Evolutionary conservation across 176 grass and related monocot species (phyloP).

Genomic region (Carex pumila): DNA sequence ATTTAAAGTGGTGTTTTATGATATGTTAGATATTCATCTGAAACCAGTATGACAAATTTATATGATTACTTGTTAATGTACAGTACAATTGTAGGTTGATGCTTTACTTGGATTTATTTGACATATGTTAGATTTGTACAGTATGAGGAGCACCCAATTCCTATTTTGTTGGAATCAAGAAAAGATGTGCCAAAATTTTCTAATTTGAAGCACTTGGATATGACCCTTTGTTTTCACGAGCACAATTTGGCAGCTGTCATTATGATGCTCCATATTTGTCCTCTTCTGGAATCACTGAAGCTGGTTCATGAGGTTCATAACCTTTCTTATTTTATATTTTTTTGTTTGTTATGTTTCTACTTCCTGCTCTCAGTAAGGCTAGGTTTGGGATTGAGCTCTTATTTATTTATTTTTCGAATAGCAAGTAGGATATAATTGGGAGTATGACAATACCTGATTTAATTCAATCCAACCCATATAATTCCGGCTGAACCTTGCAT

Average conservation of each 20-base stretch:
- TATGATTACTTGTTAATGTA: neutral
- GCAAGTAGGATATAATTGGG: too few relatives aligned
- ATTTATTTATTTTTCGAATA: too few relatives aligned
- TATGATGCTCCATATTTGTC: neutral
- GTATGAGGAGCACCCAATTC: neutral
- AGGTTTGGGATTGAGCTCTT: too few relatives aligned
- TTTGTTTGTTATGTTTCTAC: too few relatives aligned
- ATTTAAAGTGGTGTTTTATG: too few relatives aligned
- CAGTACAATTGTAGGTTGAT: neutral
- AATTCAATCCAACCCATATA: too few relatives aligned
- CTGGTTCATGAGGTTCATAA: neutral
- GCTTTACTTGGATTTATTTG: neutral
- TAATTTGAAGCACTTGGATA: constrained; percentile 2
- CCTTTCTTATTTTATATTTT: neutral
- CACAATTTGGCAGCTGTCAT: neutral
- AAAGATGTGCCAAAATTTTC: neutral
- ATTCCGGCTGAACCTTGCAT: too few relatives aligned
- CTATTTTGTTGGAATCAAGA: neutral
- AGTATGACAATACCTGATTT: too few relatives aligned
- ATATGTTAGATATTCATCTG: too few relatives aligned
- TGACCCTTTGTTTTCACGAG: neutral
- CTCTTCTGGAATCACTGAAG: neutral
- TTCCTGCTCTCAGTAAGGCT: too few relatives aligned
- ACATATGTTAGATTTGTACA: neutral
- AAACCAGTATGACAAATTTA: neutral